Conservation (phyloP, 345 rosid genomes). For the Aegle marmelos region DNA sequence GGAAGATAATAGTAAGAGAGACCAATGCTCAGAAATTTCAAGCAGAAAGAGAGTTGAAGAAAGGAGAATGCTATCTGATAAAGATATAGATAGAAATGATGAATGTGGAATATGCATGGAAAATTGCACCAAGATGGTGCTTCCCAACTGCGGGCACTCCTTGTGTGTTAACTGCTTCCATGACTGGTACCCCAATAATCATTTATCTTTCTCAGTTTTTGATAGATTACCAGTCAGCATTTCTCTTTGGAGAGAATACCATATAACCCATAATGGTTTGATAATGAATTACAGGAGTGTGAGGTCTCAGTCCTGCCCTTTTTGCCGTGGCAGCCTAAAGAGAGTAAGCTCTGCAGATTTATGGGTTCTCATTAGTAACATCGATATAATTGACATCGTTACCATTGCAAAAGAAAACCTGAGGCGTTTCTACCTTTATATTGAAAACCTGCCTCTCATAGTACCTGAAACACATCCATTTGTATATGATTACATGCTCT, state of each 20-base stretch:
- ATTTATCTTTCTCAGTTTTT: background rate
- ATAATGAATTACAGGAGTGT: conserved; percentile 41
- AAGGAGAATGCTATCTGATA: conserved; percentile 21
- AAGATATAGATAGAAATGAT: conserved; percentile 44
- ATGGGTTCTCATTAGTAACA: conserved; percentile 48
- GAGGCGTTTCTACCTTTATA: conserved; percentile 47
- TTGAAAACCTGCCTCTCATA: conserved; percentile 43
- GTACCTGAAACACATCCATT: conserved; percentile 42
- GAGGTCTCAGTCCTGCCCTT: conserved; percentile 70
- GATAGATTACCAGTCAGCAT: background rate
- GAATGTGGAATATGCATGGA: conserved; percentile 85
- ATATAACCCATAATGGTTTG: background rate
- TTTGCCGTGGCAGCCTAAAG: conserved; percentile 59
- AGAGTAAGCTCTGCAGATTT: conserved; percentile 52
- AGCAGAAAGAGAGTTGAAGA: conserved; percentile 32
- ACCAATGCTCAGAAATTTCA: conserved; percentile 10
- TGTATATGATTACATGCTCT: conserved; percentile 62
- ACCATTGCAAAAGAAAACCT: conserved; percentile 56
- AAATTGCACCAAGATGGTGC: conserved; percentile 39
- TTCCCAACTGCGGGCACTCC: conserved; percentile 66
- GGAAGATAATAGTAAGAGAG: conserved; percentile 21
- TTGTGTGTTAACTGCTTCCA: conserved; percentile 62
- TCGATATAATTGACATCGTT: conserved; percentile 37
- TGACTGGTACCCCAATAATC: conserved; percentile 44
- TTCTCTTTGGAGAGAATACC: background rate